Base-by-base conservation (phyloP, 2,329 filamentous ascomycete genomes). In the Aureobasidium melanogenum region DNA sequence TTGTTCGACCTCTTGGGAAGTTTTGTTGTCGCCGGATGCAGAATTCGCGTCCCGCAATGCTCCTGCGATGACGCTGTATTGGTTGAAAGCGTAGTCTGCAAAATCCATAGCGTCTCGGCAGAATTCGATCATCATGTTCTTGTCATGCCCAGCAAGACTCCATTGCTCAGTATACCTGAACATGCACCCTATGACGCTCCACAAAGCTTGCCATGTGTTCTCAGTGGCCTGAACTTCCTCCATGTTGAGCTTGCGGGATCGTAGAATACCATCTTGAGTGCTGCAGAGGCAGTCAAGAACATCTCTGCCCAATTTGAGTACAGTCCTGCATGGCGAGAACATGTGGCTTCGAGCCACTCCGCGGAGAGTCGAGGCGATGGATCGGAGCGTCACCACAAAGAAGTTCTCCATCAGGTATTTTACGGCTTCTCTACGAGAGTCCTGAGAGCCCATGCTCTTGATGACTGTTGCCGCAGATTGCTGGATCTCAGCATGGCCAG, bases 91-190 rank as follows among this genome's bases (percentile, higher is more conserved):
- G 38, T 84, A 82, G 69, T 96, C 89, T 0, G 93, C 92, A 69
- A 96, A 89, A 68, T 97, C 91, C 84, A 99, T 99, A 15, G 89
- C 89, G 70, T 96, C 91, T 66, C 94, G 87, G 70, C 92, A 97
- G 69, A 97, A 97, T 62, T 96, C 87, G 68, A 91, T 87, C 89
- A 99, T 92, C 59, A 84, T 79, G 22, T 79, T 75, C 70, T 91
- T 94, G 55, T 93, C 87, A 62, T 89, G 84, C 4, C 82, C 82
- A 15, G 84, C 78, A 48, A 76, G 75, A 65, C 90, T 91, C 94
- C 94, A 99, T 12, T 78, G 77, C 70, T 96, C 91, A 3, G 92
- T 95, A 63, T 87, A 85, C 44, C 85, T 80, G 69, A 97, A 97
- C 17, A 93, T 89, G 61, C 88, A 86, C 44, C 87, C 87, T 46